phyloP scores from a whole-genome alignment of 352 stramenopile genomes.

The Globisporangium nagaii region DNA sequence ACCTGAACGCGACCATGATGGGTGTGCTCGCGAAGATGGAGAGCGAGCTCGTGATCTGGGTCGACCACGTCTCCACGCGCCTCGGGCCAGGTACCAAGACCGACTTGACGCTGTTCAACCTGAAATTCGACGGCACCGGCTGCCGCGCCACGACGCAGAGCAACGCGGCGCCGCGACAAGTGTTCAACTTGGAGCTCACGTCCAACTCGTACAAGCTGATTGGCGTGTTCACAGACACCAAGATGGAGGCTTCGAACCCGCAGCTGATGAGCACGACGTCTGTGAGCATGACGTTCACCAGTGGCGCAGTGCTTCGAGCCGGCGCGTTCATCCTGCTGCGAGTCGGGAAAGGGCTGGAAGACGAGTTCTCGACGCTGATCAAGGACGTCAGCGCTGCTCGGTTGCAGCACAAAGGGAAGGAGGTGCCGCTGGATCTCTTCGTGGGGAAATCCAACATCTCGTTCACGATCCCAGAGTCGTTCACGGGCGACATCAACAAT shows the following conservation, averaged over 20 bases:
- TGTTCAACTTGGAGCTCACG: slow-evolving; percentile 50
- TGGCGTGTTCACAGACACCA: slow-evolving; percentile 44
- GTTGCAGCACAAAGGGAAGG: slow-evolving; percentile 25
- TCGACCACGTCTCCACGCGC: slow-evolving; percentile 62
- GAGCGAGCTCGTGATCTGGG: slow-evolving; percentile 39
- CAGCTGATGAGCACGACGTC: slow-evolving; percentile 46
- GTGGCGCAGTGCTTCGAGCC: slow-evolving; percentile 49
- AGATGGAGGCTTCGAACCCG: slow-evolving; percentile 37
- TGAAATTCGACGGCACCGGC: slow-evolving; percentile 53
- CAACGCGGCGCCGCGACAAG: slow-evolving; percentile 25
- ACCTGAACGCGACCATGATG: slow-evolving; percentile 31
- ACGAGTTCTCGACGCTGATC: slow-evolving; percentile 53
- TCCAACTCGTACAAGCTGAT: slow-evolving; percentile 51
- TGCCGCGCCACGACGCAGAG: slow-evolving; percentile 30
- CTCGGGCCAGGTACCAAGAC: slow-evolving; percentile 49
- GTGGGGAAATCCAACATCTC: slow-evolving; percentile 60
- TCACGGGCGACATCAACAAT: slow-evolving; percentile 61
- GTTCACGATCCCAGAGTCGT: slow-evolving; percentile 64
- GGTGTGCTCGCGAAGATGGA: slow-evolving; percentile 28
- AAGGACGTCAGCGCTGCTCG: slow-evolving; percentile 35
- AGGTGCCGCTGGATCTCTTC: slow-evolving; percentile 37
- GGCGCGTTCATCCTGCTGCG: slow-evolving; percentile 64
- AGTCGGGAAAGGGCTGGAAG: slow-evolving; percentile 50
- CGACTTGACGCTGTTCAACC: slow-evolving; percentile 39
- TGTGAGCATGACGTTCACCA: slow-evolving; percentile 53